These are phyloP conservation scores for thale cress (Arabidopsis thaliana) DNA, from an alignment of 345 rosid genomes.

Conservation along the genomic window DNA sequence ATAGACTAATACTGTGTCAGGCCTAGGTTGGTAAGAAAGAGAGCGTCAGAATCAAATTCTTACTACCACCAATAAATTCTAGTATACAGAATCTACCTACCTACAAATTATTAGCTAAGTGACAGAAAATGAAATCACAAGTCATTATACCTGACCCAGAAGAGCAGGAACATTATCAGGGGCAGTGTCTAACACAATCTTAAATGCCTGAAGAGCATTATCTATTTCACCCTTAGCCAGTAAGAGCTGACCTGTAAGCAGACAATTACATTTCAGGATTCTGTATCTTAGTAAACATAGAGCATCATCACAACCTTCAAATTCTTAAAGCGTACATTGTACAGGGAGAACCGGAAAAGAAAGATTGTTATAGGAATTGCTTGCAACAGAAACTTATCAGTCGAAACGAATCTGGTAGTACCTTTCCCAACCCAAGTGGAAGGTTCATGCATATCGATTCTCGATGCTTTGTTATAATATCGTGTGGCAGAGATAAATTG, in stretches of 20 bases:
- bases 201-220: constrained; percentile 91
- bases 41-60: not conserved
- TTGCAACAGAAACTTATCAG: constrained; percentile 18
- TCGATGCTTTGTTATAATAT: constrained; percentile 87
- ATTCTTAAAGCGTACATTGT: constrained; percentile 2
- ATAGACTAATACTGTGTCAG: constrained; percentile 16
- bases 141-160: constrained; percentile 81
- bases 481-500: constrained; percentile 85
- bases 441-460: constrained; percentile 98
- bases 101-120: not conserved
- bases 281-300: constrained; percentile 23
- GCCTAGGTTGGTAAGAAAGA: constrained; percentile 15
- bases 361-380: not conserved
- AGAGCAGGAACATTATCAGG: constrained; percentile 91
- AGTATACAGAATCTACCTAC: constrained; percentile 7
- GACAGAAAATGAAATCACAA: not conserved
- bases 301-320: constrained; percentile 2
- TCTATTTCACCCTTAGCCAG: constrained; percentile 94
- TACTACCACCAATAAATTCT: not conserved
- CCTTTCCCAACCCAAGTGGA: constrained; percentile 99
- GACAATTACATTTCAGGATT: constrained; percentile 23
- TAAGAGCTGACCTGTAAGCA: constrained; percentile 84
- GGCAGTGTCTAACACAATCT: constrained; percentile 76
- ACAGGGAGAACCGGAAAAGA: not conserved
- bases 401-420: constrained; percentile 19